Conservation (phyloP, 768 basidiomycete genomes). For the Tylopilus felleus region DNA sequence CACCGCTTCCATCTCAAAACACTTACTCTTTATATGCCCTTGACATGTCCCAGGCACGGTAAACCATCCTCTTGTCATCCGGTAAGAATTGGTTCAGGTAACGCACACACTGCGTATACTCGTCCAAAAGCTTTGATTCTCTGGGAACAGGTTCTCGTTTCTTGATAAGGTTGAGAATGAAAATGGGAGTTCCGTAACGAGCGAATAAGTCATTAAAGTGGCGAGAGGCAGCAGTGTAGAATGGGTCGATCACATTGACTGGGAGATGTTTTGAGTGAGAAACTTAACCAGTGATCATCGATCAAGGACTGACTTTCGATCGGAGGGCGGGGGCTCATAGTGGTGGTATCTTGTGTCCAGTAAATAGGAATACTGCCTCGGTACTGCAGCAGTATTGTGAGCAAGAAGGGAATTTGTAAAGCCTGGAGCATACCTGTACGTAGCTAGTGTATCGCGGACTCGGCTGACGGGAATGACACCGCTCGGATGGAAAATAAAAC, state of each 20-base stretch:
- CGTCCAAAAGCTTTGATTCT: slow-evolving; percentile 85
- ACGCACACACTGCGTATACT: slow-evolving; percentile 87
- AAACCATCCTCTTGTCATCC: slow-evolving; percentile 77
- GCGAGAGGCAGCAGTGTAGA: slow-evolving; percentile 86
- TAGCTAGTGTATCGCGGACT: slow-evolving; percentile 93
- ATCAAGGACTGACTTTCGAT: slow-evolving; percentile 74
- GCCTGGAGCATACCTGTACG: slow-evolving; percentile 61
- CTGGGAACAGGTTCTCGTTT: slow-evolving; percentile 72
- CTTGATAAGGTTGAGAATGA: slow-evolving; percentile 94
- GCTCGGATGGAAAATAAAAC: slow-evolving; percentile 66
- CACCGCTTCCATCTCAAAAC: background rate
- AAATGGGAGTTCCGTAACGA: slow-evolving; percentile 86
- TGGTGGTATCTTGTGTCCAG: slow-evolving; percentile 93
- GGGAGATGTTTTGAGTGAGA: slow-evolving; percentile 2
- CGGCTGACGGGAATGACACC: slow-evolving; percentile 46
- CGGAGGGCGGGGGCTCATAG: slow-evolving; percentile 89
- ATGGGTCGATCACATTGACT: slow-evolving; percentile 95
- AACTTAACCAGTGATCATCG: background rate
- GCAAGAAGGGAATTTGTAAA: background rate
- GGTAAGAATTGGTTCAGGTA: slow-evolving; percentile 97
- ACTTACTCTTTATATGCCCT: slow-evolving; percentile 90
- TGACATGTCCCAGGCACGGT: slow-evolving; percentile 96
- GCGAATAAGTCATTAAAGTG: slow-evolving; percentile 91
- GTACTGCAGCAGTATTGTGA: slow-evolving; percentile 47
- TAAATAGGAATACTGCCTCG: slow-evolving; percentile 94